phyloP scores from a whole-genome alignment of 2,329 filamentous ascomycete genomes.

The Fusarium nurragi region DNA sequence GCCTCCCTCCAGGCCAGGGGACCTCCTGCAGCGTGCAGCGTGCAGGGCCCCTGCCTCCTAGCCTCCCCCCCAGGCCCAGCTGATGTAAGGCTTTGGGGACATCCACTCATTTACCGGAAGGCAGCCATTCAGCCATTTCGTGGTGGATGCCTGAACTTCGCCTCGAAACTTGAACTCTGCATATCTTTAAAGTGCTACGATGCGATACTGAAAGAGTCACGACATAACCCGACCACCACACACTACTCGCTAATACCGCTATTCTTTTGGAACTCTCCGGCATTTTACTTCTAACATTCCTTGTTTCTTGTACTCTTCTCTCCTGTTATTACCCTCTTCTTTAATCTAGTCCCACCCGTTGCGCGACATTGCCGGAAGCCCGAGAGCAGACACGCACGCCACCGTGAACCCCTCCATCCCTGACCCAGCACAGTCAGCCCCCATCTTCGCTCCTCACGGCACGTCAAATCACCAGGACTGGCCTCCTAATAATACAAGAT shows the following conservation, averaged over 20 bases:
- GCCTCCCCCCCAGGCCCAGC: slow-evolving; percentile 4
- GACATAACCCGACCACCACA: slow-evolving; percentile 6
- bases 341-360: slow-evolving; percentile 37
- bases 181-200: slow-evolving; percentile 36
- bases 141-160: slow-evolving; percentile 29
- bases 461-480: slow-evolving; percentile 13
- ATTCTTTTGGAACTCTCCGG: slow-evolving; percentile 9
- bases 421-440: slow-evolving; percentile 29
- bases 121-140: slow-evolving; percentile 25
- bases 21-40: slow-evolving; percentile 27
- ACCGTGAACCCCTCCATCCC: slow-evolving; percentile 46
- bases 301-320: slow-evolving; percentile 32
- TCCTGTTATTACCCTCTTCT: slow-evolving; percentile 21
- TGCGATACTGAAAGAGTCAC: slow-evolving; percentile 38
- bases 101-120: slow-evolving; percentile 29
- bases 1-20: slow-evolving; percentile 22
- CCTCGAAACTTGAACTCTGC: slow-evolving; percentile 38
- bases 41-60: slow-evolving; percentile 3
- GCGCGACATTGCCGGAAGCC: slow-evolving; percentile 42
- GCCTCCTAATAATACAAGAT: slow-evolving; percentile 39
- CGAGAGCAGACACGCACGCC: slow-evolving; percentile 43
- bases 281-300: slow-evolving; percentile 14
- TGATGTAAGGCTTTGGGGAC: slow-evolving; percentile 33
- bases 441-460: slow-evolving; percentile 8
- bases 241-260: slow-evolving; percentile 1